Percentiles rank a stretch among this genome's conserved stretches.
These are phyloP conservation scores for Colletotrichum higginsianum DNA, from an alignment of 2,329 filamentous ascomycete species.

Conservation along the genomic window DNA sequence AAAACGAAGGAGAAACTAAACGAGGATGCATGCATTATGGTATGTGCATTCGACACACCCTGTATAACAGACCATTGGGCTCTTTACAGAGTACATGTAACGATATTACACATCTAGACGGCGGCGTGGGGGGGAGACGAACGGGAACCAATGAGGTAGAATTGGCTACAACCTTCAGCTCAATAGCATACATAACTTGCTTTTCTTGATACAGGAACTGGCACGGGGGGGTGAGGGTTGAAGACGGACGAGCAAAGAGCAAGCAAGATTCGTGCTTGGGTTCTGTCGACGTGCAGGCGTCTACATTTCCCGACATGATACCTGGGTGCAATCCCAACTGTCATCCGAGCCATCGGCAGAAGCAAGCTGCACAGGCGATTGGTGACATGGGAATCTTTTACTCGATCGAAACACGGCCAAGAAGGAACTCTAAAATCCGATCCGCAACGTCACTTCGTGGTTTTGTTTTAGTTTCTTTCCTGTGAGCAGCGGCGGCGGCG, in stretches of 20 bases:
- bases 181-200: constrained; percentile 36
- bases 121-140: constrained; percentile 6
- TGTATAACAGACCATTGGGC: constrained; percentile 40
- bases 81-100: constrained; percentile 41
- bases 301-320: too few relatives aligned
- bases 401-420: constrained; percentile 25
- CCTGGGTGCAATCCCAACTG: background rate
- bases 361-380: constrained; percentile 1
- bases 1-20: constrained; percentile 17
- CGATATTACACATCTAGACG: constrained; percentile 43
- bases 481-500: background rate
- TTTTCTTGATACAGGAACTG: background rate
- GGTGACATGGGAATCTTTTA: constrained; percentile 25
- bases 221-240: background rate
- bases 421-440: constrained; percentile 10
- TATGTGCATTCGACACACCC: constrained; percentile 32
- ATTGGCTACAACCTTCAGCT: constrained; percentile 25
- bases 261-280: background rate
- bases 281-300: background rate
- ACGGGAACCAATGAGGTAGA: constrained; percentile 17
- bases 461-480: background rate
- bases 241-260: background rate
- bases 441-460: background rate
- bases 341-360: background rate
- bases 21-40: constrained; percentile 37